Evolutionary conservation across 2,329 filamentous ascomycete species (phyloP), one percentile per base, ranked within the genome.

Genomic region (Fusarium sp.): DNA sequence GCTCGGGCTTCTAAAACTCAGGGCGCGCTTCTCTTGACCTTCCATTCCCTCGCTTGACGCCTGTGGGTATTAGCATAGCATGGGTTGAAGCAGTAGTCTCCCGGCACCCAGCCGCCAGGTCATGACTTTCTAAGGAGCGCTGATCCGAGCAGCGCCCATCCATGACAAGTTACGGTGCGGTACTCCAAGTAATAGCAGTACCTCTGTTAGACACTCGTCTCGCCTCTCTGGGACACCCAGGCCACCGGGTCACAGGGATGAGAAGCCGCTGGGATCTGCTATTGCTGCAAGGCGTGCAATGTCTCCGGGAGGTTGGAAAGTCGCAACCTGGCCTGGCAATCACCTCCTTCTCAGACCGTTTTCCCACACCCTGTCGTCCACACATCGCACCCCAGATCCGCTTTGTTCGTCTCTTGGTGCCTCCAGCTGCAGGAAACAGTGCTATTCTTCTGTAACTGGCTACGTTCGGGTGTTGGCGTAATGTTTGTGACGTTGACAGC

Each of bases 161-260:
- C 56, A 32, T 59, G 40, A 25, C 30, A 50, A 34, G 49, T 51
- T 34, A 27, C 49, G 10, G 23, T 41, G 27, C n/a, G 14, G 49
- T 40, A 43, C 60, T 60, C 30, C 28, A 41, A 42, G 30, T 20
- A 40, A 41, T 30, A 13, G 23, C 34, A 51, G 49, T 58, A 53
- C 63, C 20, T 67, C 50, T 56, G 41, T 43, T 61, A 57, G 49
- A 55, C 58, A 57, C 45, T 59, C 32, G 48, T 20, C 56, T 66
- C 45, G 48, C 55, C 28, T 47, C 54, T 60, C 59, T 65, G 55
- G 63, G 59, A 68, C 67, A 70, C 59, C 67, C 67, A 70, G 67
- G 62, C 66, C 63, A 59, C 67, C 67, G 67, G 67, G 67, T 62
- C 67, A 55, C 67, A 70, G 62, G 67, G 67, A 55, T 70, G 21